Base-by-base conservation (phyloP, 73 alveolate species). In the Paramecium sexaurelia region DNA sequence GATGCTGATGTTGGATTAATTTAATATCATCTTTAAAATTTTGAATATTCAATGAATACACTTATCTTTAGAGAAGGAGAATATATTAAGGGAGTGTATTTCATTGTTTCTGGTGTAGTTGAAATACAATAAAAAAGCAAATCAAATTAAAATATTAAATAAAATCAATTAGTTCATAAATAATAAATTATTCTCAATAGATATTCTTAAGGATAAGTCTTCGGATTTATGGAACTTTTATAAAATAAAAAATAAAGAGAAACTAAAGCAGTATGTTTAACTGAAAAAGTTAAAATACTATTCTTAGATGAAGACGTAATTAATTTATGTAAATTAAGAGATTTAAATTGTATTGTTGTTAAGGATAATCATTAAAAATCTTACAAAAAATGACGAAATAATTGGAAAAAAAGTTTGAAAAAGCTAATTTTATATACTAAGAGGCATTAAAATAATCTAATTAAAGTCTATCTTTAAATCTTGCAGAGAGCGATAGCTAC, bases 1-100 rank as follows among this genome's bases (percentile, higher is more conserved):
- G 90, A 78, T 78, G 90, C 75, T 7, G 90, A 78, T 9, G 29
- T 78, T 20, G 29, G 43, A 36, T 37, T 29, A 41, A 78, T 78
- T 6, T 15, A 78, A 43, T 78, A 78, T 78, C 90, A 78, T 45
- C 19, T 78, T 8, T 5, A 39, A 78, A 32, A 56, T 24, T n/a
- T 78, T 41, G 90, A 78, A 78, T 78, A 78, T 22, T 19, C 75
- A 0, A 78, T 78, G 90, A 78, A 78, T 78, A 24, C 68, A 29
- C 22, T 78, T 8, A 37, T 78, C 9, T 78, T 17, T 78, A 78
- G 35, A 45, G 90, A 78, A 78, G 68, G 68, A 20, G 90, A 78
- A 22, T 24, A 7, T 6, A 73, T 73, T 33, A 73, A 73, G 15
- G 87, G 87, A 2, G 87, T 73, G 2, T 73, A 73, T 73, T 73